Evolutionary conservation across 1,284 basidiomycete species (phyloP).

Genomic region (Nidula niveotomentosa): DNA sequence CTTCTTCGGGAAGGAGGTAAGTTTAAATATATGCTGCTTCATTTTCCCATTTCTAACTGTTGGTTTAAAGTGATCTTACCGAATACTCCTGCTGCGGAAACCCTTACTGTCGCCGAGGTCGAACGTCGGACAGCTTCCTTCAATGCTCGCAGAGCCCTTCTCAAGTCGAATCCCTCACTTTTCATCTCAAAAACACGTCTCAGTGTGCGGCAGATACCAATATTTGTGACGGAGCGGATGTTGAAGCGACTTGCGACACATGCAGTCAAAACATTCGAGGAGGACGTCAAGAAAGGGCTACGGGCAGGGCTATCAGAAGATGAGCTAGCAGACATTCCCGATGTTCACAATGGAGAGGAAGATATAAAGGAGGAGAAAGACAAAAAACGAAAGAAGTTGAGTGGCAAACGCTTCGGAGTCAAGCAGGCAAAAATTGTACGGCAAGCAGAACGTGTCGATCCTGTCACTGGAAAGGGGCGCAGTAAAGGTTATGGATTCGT

Average conservation of each 20-base stretch:
- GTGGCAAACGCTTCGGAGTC: constrained; percentile 53
- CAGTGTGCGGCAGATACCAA: constrained; percentile 89
- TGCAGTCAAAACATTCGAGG: constrained; percentile 78
- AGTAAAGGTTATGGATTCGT: constrained; percentile 97
- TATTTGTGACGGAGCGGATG: constrained; percentile 87
- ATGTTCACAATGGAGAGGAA: constrained; percentile 15
- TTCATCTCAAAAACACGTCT: constrained; percentile 95
- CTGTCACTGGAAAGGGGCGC: constrained; percentile 82
- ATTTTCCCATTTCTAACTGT: neutral
- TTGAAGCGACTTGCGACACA: constrained; percentile 88
- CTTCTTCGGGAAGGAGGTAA: constrained; percentile 93
- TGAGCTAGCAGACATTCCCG: constrained; percentile 55
- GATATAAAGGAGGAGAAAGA: constrained; percentile 23
- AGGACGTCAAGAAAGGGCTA: constrained; percentile 70
- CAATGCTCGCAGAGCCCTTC: constrained; percentile 76
- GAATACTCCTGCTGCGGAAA: constrained; percentile 76
- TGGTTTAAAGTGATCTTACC: constrained; percentile 75
- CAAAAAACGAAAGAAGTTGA: constrained; percentile 26
- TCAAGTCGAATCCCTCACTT: constrained; percentile 90
- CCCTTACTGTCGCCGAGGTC: constrained; percentile 71
- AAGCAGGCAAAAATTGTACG: constrained; percentile 93
- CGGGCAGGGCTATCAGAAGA: constrained; percentile 70
- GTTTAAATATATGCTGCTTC: constrained; percentile 19
- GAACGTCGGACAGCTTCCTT: constrained; percentile 84
- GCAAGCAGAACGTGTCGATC: constrained; percentile 84